Evolutionary conservation across 1,284 basidiomycete species (phyloP).

Genomic region (Irpex sp.): DNA sequence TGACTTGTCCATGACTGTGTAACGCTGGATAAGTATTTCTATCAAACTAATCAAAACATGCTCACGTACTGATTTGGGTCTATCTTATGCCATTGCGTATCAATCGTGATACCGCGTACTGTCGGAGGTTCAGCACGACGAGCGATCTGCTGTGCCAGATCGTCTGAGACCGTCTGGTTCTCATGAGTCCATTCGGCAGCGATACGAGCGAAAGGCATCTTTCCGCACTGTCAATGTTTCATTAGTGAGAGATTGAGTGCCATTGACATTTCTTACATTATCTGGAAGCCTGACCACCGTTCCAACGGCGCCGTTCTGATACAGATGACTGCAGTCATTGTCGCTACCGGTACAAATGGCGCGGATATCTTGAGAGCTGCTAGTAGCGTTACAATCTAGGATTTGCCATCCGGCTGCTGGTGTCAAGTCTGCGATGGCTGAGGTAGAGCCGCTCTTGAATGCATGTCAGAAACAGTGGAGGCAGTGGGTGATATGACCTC

Average conservation of each 20-base stretch:
- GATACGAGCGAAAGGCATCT: conserved; percentile 48
- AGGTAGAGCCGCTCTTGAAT: conserved; percentile 28
- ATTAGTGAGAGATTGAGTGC: not conserved
- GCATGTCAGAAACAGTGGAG: not conserved
- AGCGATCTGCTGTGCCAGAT: conserved; percentile 26
- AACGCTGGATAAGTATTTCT: not conserved
- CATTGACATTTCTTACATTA: conserved; percentile 30
- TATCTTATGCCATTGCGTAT: conserved; percentile 37
- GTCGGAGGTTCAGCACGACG: conserved; percentile 31
- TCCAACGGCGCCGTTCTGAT: conserved; percentile 41
- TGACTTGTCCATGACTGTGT: conserved; percentile 31
- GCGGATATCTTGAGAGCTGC: conserved; percentile 40
- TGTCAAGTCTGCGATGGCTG: conserved; percentile 50
- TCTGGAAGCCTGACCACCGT: conserved; percentile 51
- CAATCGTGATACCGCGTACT: conserved; percentile 40
- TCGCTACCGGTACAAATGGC: conserved; percentile 39
- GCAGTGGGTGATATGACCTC: not conserved
- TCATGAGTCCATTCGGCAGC: conserved; percentile 35
- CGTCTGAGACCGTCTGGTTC: conserved; percentile 38
- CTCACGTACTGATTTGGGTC: conserved; percentile 27
- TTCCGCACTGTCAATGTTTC: conserved; percentile 37
- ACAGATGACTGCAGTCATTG: conserved; percentile 41
- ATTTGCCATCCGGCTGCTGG: conserved; percentile 50
- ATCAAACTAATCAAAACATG: not conserved
- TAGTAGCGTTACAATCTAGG: conserved; percentile 37